phyloP scores from a whole-genome alignment of 2,329 filamentous ascomycete species.

The Penicillium rolfsii region DNA sequence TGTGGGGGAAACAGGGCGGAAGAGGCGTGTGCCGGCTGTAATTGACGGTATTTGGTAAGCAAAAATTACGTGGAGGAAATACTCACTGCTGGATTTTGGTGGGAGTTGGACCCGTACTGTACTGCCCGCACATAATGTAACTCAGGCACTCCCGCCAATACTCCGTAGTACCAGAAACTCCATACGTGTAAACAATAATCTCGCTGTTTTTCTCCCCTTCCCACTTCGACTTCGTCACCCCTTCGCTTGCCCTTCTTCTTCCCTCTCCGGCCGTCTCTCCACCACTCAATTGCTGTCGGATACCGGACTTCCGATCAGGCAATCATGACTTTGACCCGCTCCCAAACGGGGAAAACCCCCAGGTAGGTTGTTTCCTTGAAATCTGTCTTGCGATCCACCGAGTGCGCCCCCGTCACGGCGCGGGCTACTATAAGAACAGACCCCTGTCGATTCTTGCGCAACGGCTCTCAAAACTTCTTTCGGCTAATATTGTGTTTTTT shows the following conservation, averaged over 20 bases:
- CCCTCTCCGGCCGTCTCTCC: slow-evolving; percentile 1
- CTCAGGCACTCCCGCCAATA: slow-evolving; percentile 7
- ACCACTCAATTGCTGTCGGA: slow-evolving; percentile 21
- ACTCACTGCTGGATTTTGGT: slow-evolving; percentile 10
- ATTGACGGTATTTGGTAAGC: slow-evolving; percentile 16
- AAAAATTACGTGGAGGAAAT: slow-evolving; percentile 2
- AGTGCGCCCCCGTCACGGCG: slow-evolving; percentile 11
- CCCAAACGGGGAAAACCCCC: slow-evolving; percentile 56
- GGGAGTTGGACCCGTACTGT: background rate
- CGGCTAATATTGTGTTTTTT: slow-evolving; percentile 15
- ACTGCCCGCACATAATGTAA: slow-evolving; percentile 13
- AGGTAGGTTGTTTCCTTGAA: slow-evolving; percentile 45
- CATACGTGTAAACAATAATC: slow-evolving; percentile 27
- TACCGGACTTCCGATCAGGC: slow-evolving; percentile 22
- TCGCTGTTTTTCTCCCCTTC: slow-evolving; percentile 22
- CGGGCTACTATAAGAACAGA: slow-evolving; percentile 17
- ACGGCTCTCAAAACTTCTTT: slow-evolving; percentile 4
- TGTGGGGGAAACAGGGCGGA: slow-evolving; percentile 20
- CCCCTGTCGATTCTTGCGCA: slow-evolving; percentile 6
- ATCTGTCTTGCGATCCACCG: slow-evolving; percentile 19
- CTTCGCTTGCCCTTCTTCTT: slow-evolving; percentile 6
- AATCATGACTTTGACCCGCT: slow-evolving; percentile 54
- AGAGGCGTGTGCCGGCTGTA: slow-evolving; percentile 17
- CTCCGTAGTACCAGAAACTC: too few relatives aligned
- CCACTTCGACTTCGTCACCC: slow-evolving; percentile 10